These are phyloP conservation scores for Fusarium goolgardi DNA, from an alignment of 2,329 filamentous ascomycete species.

Conservation along the genomic window DNA sequence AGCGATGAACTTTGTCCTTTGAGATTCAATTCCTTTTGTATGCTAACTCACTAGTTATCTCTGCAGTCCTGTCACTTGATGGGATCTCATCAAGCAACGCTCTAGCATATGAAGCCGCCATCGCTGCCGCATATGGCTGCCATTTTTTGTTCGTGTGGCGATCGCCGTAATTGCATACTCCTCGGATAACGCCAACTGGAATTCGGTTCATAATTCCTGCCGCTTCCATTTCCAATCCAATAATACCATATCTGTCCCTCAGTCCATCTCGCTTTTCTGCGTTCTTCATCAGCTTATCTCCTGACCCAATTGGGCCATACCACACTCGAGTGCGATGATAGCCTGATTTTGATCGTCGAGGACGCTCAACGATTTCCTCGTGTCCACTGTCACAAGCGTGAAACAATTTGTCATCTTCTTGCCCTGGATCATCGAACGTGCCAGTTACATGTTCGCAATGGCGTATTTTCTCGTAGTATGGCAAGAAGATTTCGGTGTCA, in stretches of 20 bases:
- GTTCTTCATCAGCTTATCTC: not conserved
- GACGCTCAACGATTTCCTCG: fast-evolving
- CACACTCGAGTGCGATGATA: not conserved
- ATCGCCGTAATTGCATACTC: not conserved
- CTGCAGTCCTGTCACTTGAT: not conserved
- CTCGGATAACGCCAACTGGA: not conserved
- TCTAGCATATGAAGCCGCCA: not conserved
- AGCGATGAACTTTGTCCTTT: not conserved
- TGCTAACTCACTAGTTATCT: not conserved
- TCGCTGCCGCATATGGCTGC: not conserved
- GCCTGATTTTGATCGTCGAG: fast-evolving
- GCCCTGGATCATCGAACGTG: not conserved
- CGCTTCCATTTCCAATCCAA: not conserved
- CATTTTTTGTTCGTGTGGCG: not conserved
- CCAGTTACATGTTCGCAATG: not conserved
- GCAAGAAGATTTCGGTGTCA: fast-evolving
- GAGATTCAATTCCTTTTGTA: no score
- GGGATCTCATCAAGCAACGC: not conserved
- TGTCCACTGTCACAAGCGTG: fast-evolving
- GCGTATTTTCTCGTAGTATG: not conserved
- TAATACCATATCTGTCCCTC: not conserved
- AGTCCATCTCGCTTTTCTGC: not conserved
- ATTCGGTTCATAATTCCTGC: not conserved
- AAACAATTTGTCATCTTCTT: not conserved
- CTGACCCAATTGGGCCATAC: not conserved